These are phyloP conservation scores for Emiliania huxleyi DNA, from an alignment of 78 protist species.

Conservation along the genomic window DNA sequence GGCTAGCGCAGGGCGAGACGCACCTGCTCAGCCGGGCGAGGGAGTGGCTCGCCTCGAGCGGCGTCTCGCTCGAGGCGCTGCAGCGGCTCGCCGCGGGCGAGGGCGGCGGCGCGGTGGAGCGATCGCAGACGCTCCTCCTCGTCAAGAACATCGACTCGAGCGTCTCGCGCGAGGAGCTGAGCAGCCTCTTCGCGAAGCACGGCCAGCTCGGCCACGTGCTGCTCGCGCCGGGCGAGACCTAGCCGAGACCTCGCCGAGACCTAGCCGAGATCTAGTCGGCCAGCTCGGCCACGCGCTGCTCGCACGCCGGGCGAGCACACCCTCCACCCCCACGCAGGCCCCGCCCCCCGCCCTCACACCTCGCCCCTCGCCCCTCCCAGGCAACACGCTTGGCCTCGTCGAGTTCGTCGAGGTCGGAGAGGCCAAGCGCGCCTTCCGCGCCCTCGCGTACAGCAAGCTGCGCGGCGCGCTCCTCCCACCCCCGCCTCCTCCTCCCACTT, in stretches of 20 bases:
- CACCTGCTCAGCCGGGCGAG: conserved; percentile 72
- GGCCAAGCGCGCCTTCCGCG: conserved; percentile 83
- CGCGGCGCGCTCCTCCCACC: too few species aligned
- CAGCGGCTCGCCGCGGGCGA: conserved; percentile 21
- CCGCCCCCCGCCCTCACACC: too few species aligned
- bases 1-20: conserved; percentile 87
- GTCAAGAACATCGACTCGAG: conserved; percentile 84
- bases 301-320: too few species aligned
- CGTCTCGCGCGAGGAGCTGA: conserved; percentile 49
- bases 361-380: too few species aligned
- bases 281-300: too few species aligned
- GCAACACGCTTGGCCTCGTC: conserved; percentile 74
- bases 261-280: too few species aligned
- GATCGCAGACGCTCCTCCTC: conserved; percentile 69
- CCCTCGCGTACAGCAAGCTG: conserved; percentile 81
- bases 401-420: conserved; percentile 75
- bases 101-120: background rate
- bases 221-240: conserved; percentile 81
- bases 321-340: too few species aligned
- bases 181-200: conserved; percentile 46
- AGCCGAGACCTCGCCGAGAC: too few species aligned
- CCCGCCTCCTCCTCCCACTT: too few species aligned
- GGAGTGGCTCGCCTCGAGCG: conserved; percentile 56
- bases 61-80: conserved; percentile 64
- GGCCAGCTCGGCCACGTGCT: background rate